Evolutionary conservation across 106 monocot genomes (phyloP).

Genomic region (Dactylorhiza incarnata): DNA sequence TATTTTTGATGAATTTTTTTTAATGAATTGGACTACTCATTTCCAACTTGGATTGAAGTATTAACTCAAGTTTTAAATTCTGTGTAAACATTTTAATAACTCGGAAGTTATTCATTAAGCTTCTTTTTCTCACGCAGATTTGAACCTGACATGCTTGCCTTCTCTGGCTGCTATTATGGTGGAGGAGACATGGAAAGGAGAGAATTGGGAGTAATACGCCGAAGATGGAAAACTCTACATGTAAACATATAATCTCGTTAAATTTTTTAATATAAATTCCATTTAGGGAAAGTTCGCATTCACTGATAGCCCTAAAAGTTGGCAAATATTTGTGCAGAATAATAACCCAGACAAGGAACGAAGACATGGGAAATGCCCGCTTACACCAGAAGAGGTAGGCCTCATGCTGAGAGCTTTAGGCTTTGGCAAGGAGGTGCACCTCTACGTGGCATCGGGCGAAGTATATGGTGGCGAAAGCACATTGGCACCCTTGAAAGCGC

Average conservation of each 20-base stretch:
- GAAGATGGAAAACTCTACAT: conserved; percentile 78
- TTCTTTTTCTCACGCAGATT: conserved; percentile 32
- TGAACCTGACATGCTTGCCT: conserved; percentile 89
- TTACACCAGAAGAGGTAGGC: conserved; percentile 78
- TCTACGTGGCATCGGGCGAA: conserved; percentile 81
- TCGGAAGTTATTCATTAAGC: neutral
- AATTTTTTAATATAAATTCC: neutral
- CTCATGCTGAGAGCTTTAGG: conserved; percentile 74
- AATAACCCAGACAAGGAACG: conserved; percentile 65
- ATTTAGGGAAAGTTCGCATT: neutral
- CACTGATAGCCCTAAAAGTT: too few relatives aligned
- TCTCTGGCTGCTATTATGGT: conserved; percentile 88
- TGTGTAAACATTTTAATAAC: neutral
- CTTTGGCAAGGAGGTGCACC: conserved; percentile 52
- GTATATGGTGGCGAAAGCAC: conserved; percentile 73
- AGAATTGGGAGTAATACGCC: conserved; percentile 61
- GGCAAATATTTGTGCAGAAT: conserved; percentile 21
- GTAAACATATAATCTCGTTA: conserved; percentile 22
- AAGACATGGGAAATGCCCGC: conserved; percentile 72
- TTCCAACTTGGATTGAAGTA: neutral
- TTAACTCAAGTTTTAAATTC: neutral
- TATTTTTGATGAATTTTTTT: too few relatives aligned
- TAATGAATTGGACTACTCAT: neutral
- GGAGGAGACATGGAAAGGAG: conserved; percentile 77
- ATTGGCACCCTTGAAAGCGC: conserved; percentile 58